These are phyloP conservation scores for Lentinula lateritia DNA, from an alignment of 768 basidiomycete species.

Conservation along the genomic window DNA sequence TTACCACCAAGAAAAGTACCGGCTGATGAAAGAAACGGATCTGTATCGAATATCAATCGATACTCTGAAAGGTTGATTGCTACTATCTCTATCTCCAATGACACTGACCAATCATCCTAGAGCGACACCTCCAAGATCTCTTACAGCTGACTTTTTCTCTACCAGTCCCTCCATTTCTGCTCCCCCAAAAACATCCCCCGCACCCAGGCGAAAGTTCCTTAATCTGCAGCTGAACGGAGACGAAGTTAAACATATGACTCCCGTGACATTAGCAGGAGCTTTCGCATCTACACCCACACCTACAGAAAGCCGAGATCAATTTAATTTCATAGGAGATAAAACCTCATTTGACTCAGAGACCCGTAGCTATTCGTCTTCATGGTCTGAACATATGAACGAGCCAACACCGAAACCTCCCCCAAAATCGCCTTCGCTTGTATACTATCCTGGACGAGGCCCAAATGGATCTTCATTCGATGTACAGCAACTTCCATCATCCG, in stretches of 20 bases:
- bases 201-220: slow-evolving; percentile 9
- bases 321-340: slow-evolving; percentile 4
- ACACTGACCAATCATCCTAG: not conserved
- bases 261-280: slow-evolving; percentile 12
- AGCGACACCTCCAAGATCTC: slow-evolving; percentile 3
- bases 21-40: not conserved
- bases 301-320: slow-evolving; percentile 7
- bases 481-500: not conserved
- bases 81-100: not conserved
- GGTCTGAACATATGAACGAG: slow-evolving; percentile 8
- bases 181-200: slow-evolving; percentile 15
- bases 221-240: slow-evolving; percentile 3
- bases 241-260: not conserved
- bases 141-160: slow-evolving; percentile 7
- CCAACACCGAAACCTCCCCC: slow-evolving; percentile 14
- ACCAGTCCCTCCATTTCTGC: slow-evolving; percentile 17
- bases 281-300: slow-evolving; percentile 10
- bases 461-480: not conserved
- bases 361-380: not conserved
- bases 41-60: not conserved
- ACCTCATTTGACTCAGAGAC: not conserved
- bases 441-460: slow-evolving; percentile 1
- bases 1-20: not conserved
- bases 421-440: slow-evolving; percentile 10
- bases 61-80: not conserved